These are phyloP conservation scores for Samsoniella hepiali DNA, from an alignment of 2,329 filamentous ascomycete species.

Conservation along the genomic window DNA sequence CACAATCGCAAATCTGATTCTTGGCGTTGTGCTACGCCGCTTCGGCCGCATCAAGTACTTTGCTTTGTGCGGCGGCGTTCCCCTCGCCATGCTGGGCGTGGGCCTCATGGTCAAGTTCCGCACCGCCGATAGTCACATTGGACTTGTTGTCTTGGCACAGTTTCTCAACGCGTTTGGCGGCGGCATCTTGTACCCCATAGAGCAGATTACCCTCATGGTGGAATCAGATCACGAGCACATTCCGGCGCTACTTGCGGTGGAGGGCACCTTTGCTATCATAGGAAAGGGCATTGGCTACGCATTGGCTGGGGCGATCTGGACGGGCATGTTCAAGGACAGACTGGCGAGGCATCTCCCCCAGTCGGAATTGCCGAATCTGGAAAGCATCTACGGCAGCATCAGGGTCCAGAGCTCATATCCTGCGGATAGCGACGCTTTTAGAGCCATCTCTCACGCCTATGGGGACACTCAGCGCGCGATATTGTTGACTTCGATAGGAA, in stretches of 20 bases:
- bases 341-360: slow-evolving; percentile 49
- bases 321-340: slow-evolving; percentile 51
- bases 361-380: slow-evolving; percentile 28
- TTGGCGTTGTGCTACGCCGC: slow-evolving; percentile 29
- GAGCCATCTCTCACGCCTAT: slow-evolving; percentile 61
- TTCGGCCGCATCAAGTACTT: slow-evolving; percentile 33
- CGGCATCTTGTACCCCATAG: slow-evolving; percentile 55
- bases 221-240: slow-evolving; percentile 59
- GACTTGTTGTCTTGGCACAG: slow-evolving; percentile 58
- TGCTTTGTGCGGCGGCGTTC: slow-evolving; percentile 41
- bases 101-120: slow-evolving; percentile 60
- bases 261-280: slow-evolving; percentile 57
- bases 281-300: slow-evolving; percentile 58
- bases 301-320: slow-evolving; percentile 64
- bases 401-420: slow-evolving; percentile 55
- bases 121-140: slow-evolving; percentile 45
- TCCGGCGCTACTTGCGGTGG: slow-evolving; percentile 58
- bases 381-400: slow-evolving; percentile 44
- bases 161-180: slow-evolving; percentile 60
- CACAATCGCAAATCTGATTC: slow-evolving; percentile 31
- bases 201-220: slow-evolving; percentile 59
- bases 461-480: slow-evolving; percentile 49
- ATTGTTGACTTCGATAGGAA: slow-evolving; percentile 46
- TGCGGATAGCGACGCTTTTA: slow-evolving; percentile 45
- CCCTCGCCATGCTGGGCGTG: slow-evolving; percentile 53